Base-by-base conservation (phyloP, 176 grass and related monocot species). In the Zoysia japonica region DNA sequence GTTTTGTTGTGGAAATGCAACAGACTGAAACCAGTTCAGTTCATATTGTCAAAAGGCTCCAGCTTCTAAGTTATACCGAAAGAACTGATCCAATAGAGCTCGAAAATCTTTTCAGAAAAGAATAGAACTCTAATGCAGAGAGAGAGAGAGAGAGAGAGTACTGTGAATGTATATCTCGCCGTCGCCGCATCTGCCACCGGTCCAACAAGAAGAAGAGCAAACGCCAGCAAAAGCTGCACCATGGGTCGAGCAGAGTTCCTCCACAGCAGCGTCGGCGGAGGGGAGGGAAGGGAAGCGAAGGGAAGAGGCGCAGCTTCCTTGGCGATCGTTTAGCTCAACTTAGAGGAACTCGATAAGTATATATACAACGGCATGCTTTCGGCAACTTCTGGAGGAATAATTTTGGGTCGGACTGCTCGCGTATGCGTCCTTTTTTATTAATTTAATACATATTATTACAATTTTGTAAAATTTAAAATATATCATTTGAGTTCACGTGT, bases 121-220 rank as follows among this genome's bases (percentile, higher is more conserved):
- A 79, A 57, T 1, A 35, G 5, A 59, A 64, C 75, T 61, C 59
- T 43, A 44, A 62, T 84, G 70, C 63, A 88, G 5, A 46, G 10
- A 17, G 69, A 72, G 17, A 2, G 16, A 11, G 44, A 56, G 6
- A 83, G 67, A 51, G 61, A 42, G 28, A 43, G 28, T 85, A 89
- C 87, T 51, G 82, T 85, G 82, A 89, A 89, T 1, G 56, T 89
- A 72, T 89, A 85, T 20, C 85, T 89, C 5, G 72, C 82, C 9
- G 59, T 89, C 9, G 71, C 72, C 43, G 87, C 87, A 50, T 89
- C 87, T 0, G 77, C 87, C 71, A 17, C 65, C n/a, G 82, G 74
- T 63, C 57, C 41, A 51, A 12, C 65, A 15, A 85, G 66, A 19
- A 89, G 82, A 44, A 89, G 59, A 14, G 71, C 82, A 17, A 89